Evolutionary conservation across 2,329 filamentous ascomycete genomes (phyloP), one percentile per base, ranked within the genome.

Genomic region (Albifimbria verrucaria): DNA sequence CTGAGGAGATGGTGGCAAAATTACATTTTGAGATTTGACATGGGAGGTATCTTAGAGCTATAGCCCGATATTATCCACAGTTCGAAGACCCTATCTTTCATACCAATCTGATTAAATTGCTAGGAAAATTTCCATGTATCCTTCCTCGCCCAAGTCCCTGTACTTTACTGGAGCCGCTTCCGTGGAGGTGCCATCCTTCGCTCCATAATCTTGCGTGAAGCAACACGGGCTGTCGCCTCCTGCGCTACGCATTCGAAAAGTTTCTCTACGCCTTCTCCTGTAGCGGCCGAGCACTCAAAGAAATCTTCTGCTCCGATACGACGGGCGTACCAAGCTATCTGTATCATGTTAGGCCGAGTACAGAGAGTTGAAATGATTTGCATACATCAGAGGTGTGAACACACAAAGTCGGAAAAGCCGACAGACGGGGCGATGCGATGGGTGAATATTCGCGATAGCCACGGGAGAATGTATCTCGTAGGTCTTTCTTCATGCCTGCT

Each of bases 231-330:
- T 10, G 59, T 58, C 1, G 65, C 65, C 51, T 65, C 63, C 26
- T 49, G 52, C 2, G 45, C 64, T 23, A 60, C 57, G 1, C 62
- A 59, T 11, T 69, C 63, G 3, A 73, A 55, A 2, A 72, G 42
- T 4, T 53, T 55, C 12, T 65, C 61, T 51, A 72, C 57, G 5
- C 68, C 69, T 21, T 73, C 63, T 2, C 70, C 69, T 7, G 66
- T 71, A 11, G 61, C 55, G 46, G 71, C 68, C 5, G 71, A 73
- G 50, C 69, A 72, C 52, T 73, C 71, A 10, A 62, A 25, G 42
- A 72, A 73, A 6, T 52, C 50, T 22, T 62, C 47, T 0, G 65
- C 67, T 2, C 63, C 60, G 22, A 72, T 65, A 0, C 64, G 60
- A 10, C 52, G 53, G 0, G 70, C 69, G 36, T 70, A 66, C 59